Percentiles rank a stretch among this genome's conserved stretches.
These are phyloP conservation scores for Suaeda aralocaspica DNA, from an alignment of 148 eudicot species.

Conservation along the genomic window DNA sequence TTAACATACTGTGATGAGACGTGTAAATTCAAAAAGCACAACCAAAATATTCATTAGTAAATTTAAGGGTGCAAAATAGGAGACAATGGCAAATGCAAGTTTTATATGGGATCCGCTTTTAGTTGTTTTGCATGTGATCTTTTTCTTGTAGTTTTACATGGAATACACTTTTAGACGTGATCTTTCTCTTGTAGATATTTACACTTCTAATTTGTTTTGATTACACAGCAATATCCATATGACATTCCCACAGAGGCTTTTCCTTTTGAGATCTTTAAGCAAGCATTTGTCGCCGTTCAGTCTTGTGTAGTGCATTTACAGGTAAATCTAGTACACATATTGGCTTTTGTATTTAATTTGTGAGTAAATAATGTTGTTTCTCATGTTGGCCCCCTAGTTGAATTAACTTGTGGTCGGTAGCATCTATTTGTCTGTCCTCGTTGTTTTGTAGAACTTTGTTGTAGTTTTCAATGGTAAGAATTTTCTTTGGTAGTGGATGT, in stretches of 20 bases:
- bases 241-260: constrained; percentile 99
- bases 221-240: constrained; percentile 92
- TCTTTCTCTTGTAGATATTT: background rate
- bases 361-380: background rate
- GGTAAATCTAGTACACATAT: constrained; percentile 33
- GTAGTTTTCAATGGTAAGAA: background rate
- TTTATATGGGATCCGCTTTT: no score
- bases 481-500: background rate
- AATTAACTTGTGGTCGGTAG: background rate
- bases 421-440: background rate
- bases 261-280: constrained; percentile 90
- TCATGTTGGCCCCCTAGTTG: constrained; percentile 7
- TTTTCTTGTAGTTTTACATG: no score
- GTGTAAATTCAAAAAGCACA: no score
- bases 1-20: no score
- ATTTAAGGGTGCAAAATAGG: no score
- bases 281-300: constrained; percentile 98
- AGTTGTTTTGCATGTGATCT: no score
- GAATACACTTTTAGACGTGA: no score
- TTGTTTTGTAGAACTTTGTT: background rate
- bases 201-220: constrained; percentile 3
- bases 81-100: no score
- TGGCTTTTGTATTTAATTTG: background rate
- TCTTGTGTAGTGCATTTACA: constrained; percentile 99
- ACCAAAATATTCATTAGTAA: no score